These are phyloP conservation scores for Leucocoprinus gongylophorus DNA, from an alignment of 1,284 basidiomycete species.

Conservation along the genomic window DNA sequence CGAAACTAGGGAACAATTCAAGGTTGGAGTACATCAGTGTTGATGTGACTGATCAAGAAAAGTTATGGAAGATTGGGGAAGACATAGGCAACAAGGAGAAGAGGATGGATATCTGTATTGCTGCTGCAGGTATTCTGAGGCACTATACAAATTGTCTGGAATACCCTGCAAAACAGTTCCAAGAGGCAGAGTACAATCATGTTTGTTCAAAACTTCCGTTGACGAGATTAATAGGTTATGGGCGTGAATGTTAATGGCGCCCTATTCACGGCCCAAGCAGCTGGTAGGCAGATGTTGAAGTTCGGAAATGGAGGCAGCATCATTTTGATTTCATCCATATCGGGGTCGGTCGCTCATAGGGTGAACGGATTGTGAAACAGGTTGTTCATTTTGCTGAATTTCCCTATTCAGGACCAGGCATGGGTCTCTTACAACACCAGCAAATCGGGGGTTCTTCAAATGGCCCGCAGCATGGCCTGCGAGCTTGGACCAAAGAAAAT, in stretches of 20 bases:
- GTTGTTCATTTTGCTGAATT: neutral
- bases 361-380: slow-evolving; percentile 31
- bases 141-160: slow-evolving; percentile 57
- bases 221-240: slow-evolving; percentile 42
- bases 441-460: slow-evolving; percentile 78
- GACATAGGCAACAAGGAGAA: slow-evolving; percentile 58
- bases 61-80: slow-evolving; percentile 48
- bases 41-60: slow-evolving; percentile 57
- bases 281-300: slow-evolving; percentile 67
- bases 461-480: slow-evolving; percentile 79
- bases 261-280: slow-evolving; percentile 73
- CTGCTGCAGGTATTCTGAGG: slow-evolving; percentile 72
- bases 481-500: slow-evolving; percentile 70
- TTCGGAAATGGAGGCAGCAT: slow-evolving; percentile 74
- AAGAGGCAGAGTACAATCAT: slow-evolving; percentile 38
- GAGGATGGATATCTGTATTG: slow-evolving; percentile 68
- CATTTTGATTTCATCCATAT: slow-evolving; percentile 82
- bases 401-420: slow-evolving; percentile 46
- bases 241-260: slow-evolving; percentile 75
- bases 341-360: slow-evolving; percentile 76
- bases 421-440: slow-evolving; percentile 79
- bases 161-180: slow-evolving; percentile 65
- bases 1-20: slow-evolving; percentile 37
- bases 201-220: neutral
- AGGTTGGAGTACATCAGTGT: slow-evolving; percentile 60